A percentile compares a stretch with the other conserved stretches of the same genome.
phyloP scores from a whole-genome alignment of 2,329 filamentous ascomycete species.

The Colletotrichum scovillei region DNA sequence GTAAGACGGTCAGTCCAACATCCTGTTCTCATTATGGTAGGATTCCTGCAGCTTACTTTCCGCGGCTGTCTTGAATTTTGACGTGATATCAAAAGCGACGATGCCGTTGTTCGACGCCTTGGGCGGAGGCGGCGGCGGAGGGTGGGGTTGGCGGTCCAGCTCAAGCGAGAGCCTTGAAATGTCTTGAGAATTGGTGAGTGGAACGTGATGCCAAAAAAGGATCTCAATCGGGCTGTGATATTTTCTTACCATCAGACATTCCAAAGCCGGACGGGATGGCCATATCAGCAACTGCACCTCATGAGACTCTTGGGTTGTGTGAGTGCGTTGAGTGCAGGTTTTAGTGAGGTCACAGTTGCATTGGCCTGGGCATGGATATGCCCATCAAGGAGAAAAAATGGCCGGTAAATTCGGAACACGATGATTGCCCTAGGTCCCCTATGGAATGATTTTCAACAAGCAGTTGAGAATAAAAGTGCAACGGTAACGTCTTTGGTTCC shows the following conservation, averaged over 20 bases:
- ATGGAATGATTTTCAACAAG: background rate
- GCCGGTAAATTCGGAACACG: background rate
- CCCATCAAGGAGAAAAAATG: background rate
- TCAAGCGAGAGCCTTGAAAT: conserved; percentile 55
- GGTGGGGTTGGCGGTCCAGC: conserved; percentile 44
- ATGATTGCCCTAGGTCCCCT: background rate
- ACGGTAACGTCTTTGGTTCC: background rate
- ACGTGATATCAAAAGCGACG: conserved; percentile 68
- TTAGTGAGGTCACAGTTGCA: conserved; percentile 30
- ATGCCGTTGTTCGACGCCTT: conserved; percentile 60
- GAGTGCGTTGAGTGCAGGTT: conserved; percentile 25
- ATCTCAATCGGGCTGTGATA: background rate
- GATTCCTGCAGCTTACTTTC: conserved; percentile 54
- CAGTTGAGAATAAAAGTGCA: background rate
- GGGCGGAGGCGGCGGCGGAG: conserved; percentile 51
- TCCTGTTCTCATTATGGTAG: too few relatives aligned
- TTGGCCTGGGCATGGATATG: conserved; percentile 23
- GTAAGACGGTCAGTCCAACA: conserved; percentile 39
- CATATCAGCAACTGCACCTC: conserved; percentile 24
- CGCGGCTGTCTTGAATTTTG: conserved; percentile 64
- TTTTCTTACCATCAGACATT: conserved; percentile 46
- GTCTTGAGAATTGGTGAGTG: conserved; percentile 45
- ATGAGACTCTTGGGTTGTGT: conserved; percentile 24
- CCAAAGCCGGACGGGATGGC: conserved; percentile 44
- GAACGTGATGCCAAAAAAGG: conserved; percentile 4